Evolutionary conservation across 2,329 filamentous ascomycete species (phyloP), one percentile per base, ranked within the genome.

Genomic region (Polychaeton citri): DNA sequence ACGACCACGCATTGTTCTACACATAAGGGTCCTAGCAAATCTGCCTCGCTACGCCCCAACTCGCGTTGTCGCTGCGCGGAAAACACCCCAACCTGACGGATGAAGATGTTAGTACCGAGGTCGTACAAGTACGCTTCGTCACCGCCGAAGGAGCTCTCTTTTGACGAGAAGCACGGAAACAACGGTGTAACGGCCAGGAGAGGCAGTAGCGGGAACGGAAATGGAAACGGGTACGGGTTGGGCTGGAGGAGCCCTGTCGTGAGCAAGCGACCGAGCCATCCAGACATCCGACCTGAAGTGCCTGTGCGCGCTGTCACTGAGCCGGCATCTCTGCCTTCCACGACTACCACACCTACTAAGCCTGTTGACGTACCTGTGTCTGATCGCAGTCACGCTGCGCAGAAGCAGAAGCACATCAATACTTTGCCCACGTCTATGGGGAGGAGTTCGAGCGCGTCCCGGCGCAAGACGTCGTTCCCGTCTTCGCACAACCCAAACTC

Each of bases 31-130:
- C n/a, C n/a, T n/a, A n/a, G n/a, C n/a, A n/a, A n/a, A n/a, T n/a
- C n/a, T n/a, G n/a, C n/a, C n/a, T n/a, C n/a, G n/a, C n/a, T n/a
- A n/a, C n/a, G n/a, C n/a, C n/a, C n/a, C n/a, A n/a, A n/a, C n/a
- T n/a, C n/a, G n/a, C n/a, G n/a, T n/a, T n/a, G n/a, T n/a, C n/a
- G n/a, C n/a, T n/a, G n/a, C n/a, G n/a, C n/a, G n/a, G n/a, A n/a
- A n/a, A n/a, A n/a, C n/a, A n/a, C n/a, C n/a, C n/a, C n/a, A n/a
- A n/a, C n/a, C n/a, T n/a, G n/a, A n/a, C 7, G 7, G 24, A 15
- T 15, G 24, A 28, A 10, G 24, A 65, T 65, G 60, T 59, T 66
- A 52, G 62, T 64, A 48, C 61, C 63, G 48, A 58, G 61, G 46
- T 61, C 61, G 40, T 66, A 60, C 49, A 55, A 57, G 37, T 63